Base-by-base conservation (phyloP, 1,139 yeast genomes). In the Taphrina populina region DNA sequence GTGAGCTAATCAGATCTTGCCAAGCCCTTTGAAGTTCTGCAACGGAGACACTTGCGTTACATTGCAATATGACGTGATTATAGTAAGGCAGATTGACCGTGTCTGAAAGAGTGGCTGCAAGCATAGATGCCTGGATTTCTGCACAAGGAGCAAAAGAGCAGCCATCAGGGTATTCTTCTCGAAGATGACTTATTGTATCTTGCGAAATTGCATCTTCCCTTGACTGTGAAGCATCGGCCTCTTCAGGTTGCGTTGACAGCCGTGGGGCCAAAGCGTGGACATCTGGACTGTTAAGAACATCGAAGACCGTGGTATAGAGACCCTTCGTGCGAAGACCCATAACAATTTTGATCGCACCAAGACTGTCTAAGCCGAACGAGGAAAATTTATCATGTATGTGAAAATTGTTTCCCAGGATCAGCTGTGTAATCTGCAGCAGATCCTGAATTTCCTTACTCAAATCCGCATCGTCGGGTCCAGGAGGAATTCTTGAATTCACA, bases 121-220 rank as follows among this genome's bases (percentile, higher is more conserved):
- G 36, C 60, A 62, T 58, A 2, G 62, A 47, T 17, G 27, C 41
- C 33, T 63, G 65, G 1, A 61, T 41, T n/a, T 51, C 24, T 5
- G 63, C 46, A 19, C 60, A 55, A 13, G 52, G 39, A 21, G 39
- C 30, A 10, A 61, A 47, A 4, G 29, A 7, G 26, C 44, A 20
- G 35, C 15, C 36, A 27, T 23, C 29, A n/a, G 52, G 34, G 19
- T 33, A 47, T 8, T 6, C 2, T 19, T 35, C 8, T 6, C 20
- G 7, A 6, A 45, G 41, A 4, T 7, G 21, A 15, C 1, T 26
- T 6, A 35, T 11, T 4, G 4, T 11, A 8, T 19, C 41, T n/a
- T 24, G 33, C 6, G 19, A 2, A 5, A 30, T 20, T 13, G 13
- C n/a, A 6, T 2, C 10, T 20, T 19, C 10, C 6, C 15, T 8